Evolutionary conservation across 148 eudicot species (phyloP).

Genomic region (Arctostaphylos glauca): DNA sequence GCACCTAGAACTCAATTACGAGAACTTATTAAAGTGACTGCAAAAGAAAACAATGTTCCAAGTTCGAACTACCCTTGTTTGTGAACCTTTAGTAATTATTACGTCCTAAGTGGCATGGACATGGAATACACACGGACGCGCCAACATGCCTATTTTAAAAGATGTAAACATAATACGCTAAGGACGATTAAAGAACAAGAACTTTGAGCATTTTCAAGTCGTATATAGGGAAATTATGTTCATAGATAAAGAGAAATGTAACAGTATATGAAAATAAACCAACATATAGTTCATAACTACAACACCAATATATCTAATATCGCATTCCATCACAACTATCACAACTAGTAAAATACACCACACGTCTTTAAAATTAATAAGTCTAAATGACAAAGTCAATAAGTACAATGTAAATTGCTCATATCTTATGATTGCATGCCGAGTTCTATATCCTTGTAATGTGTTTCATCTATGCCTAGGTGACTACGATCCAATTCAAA

Average conservation of each 20-base stretch:
- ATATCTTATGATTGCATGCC: too few relatives aligned
- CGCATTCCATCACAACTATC: background rate
- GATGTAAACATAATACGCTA: background rate
- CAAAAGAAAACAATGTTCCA: background rate
- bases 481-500: background rate
- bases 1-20: background rate
- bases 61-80: background rate
- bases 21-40: background rate
- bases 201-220: background rate
- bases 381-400: too few relatives aligned
- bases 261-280: background rate
- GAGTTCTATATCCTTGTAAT: too few relatives aligned
- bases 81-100: background rate
- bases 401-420: too few relatives aligned
- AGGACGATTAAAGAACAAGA: background rate
- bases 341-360: too few relatives aligned
- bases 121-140: background rate
- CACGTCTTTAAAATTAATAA: too few relatives aligned
- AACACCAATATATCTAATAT: background rate
- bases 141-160: background rate
- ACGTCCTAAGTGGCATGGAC: background rate
- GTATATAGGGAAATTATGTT: background rate
- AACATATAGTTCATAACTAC: background rate
- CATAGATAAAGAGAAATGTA: background rate
- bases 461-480: background rate